These are phyloP conservation scores for Aspergillus funiculosus DNA, from an alignment of 495 filamentous ascomycete species.

Conservation along the genomic window DNA sequence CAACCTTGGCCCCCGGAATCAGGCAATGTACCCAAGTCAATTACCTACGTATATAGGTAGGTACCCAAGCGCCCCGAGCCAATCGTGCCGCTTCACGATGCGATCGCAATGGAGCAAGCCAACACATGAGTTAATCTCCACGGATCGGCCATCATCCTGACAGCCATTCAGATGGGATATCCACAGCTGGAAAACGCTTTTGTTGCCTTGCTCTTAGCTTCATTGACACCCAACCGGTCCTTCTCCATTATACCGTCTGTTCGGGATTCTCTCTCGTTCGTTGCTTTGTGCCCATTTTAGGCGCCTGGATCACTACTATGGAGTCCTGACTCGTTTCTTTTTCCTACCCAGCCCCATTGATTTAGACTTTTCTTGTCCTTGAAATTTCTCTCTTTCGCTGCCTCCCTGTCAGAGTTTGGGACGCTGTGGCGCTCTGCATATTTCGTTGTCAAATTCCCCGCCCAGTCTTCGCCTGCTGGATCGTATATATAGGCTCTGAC, in stretches of 20 bases:
- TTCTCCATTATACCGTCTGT: not conserved
- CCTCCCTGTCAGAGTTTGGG: conserved; percentile 2
- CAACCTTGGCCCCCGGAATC: conserved; percentile 3
- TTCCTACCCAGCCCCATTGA: conserved; percentile 15
- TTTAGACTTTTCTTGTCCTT: conserved; percentile 5
- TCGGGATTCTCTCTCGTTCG: conserved; percentile 17
- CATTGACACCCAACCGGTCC: conserved; percentile 31
- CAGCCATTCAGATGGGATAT: conserved; percentile 17
- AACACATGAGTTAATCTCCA: conserved; percentile 21
- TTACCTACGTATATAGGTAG: no score
- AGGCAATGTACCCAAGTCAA: conserved; percentile 4
- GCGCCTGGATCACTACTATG: conserved; percentile 12
- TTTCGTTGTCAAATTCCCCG: conserved; percentile 7
- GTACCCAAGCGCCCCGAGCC: conserved; percentile 9
- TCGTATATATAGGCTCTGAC: conserved; percentile 8
- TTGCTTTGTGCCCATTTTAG: conserved; percentile 23
- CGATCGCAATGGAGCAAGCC: conserved; percentile 24
- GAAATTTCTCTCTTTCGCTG: conserved; percentile 2
- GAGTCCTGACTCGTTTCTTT: conserved; percentile 8
- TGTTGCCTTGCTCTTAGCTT: conserved; percentile 25
- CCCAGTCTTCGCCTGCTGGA: conserved; percentile 1
- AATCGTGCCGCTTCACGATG: conserved; percentile 6
- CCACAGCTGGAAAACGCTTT: conserved; percentile 18
- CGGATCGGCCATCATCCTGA: conserved; percentile 17
- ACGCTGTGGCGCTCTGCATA: conserved; percentile 11